Evolutionary conservation across 2,329 filamentous ascomycete species (phyloP).

Genomic region (Aspergillus quadrilineatus): DNA sequence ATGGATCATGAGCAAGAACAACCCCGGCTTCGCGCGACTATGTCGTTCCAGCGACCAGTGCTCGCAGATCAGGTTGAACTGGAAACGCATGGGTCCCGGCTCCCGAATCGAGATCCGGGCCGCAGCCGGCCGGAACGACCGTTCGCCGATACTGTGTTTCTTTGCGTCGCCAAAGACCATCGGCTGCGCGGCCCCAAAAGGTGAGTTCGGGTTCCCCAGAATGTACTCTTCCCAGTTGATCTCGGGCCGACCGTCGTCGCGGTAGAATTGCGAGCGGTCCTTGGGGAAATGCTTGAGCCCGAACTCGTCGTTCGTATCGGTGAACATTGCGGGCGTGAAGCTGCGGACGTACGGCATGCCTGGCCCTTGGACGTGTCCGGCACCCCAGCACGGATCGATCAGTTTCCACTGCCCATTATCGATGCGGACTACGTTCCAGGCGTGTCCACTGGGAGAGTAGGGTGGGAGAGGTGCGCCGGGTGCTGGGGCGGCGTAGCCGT

Average conservation of each 20-base stretch:
- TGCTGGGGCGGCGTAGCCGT: slow-evolving; percentile 63
- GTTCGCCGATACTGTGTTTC: slow-evolving; percentile 53
- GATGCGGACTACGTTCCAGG: slow-evolving; percentile 90
- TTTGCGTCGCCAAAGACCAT: slow-evolving; percentile 49
- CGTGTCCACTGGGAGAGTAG: slow-evolving; percentile 63
- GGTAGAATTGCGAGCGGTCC: slow-evolving; percentile 68
- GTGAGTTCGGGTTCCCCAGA: slow-evolving; percentile 56
- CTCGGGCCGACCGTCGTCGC: slow-evolving; percentile 63
- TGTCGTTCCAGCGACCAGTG: slow-evolving; percentile 73
- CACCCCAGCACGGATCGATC: slow-evolving; percentile 89
- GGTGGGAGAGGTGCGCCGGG: slow-evolving; percentile 67
- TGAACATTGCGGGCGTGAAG: slow-evolving; percentile 65
- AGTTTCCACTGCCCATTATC: slow-evolving; percentile 89
- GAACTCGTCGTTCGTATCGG: slow-evolving; percentile 73
- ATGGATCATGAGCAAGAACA: slow-evolving; percentile 68
- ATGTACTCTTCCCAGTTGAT: slow-evolving; percentile 82
- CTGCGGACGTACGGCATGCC: slow-evolving; percentile 62
- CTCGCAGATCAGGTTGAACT: slow-evolving; percentile 73
- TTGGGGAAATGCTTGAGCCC: slow-evolving; percentile 75
- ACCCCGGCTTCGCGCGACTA: slow-evolving; percentile 61
- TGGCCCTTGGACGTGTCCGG: slow-evolving; percentile 63
- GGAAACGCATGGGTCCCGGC: slow-evolving; percentile 66
- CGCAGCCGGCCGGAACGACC: slow-evolving; percentile 61
- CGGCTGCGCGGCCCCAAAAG: slow-evolving; percentile 43
- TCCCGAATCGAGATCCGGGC: slow-evolving; percentile 63